phyloP scores from a whole-genome alignment of 1,139 yeast genomes.

The Diutina rugosa region DNA sequence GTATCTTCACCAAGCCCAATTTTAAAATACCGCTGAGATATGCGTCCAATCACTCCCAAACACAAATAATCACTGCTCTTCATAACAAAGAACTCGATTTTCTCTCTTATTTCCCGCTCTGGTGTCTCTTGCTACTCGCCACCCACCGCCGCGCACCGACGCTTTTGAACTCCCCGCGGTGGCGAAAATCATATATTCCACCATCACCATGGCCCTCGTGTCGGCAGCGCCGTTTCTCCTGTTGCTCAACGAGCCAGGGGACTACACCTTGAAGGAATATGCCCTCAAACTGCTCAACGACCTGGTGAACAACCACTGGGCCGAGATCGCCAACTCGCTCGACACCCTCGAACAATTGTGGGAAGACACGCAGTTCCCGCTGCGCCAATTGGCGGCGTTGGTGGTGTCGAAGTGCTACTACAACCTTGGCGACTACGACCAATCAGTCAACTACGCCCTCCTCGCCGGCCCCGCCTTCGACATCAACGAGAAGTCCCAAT shows the following conservation, averaged over 20 bases:
- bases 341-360: slow-evolving; percentile 81
- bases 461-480: slow-evolving; percentile 76
- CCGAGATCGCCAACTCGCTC: slow-evolving; percentile 88
- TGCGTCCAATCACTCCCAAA: too few relatives aligned
- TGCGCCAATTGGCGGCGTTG: slow-evolving; percentile 78
- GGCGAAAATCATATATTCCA: not conserved
- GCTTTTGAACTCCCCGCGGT: not conserved
- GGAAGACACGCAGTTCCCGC: slow-evolving; percentile 70
- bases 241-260: slow-evolving; percentile 62
- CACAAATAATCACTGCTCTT: too few relatives aligned
- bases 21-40: too few relatives aligned
- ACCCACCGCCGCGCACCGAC: not conserved
- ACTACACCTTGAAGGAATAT: slow-evolving; percentile 62
- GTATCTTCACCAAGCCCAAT: too few relatives aligned
- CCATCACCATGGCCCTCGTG: slow-evolving; percentile 38
- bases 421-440: slow-evolving; percentile 87
- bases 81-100: too few relatives aligned
- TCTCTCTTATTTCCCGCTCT: too few relatives aligned
- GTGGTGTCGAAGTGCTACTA: slow-evolving; percentile 91
- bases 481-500: slow-evolving; percentile 66
- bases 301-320: slow-evolving; percentile 89
- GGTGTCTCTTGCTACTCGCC: not conserved
- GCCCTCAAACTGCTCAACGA: slow-evolving; percentile 75
- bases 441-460: slow-evolving; percentile 80
- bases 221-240: slow-evolving; percentile 90